These are phyloP conservation scores for Buddleja alternifolia DNA, from an alignment of 257 asterid genomes.

Conservation along the genomic window DNA sequence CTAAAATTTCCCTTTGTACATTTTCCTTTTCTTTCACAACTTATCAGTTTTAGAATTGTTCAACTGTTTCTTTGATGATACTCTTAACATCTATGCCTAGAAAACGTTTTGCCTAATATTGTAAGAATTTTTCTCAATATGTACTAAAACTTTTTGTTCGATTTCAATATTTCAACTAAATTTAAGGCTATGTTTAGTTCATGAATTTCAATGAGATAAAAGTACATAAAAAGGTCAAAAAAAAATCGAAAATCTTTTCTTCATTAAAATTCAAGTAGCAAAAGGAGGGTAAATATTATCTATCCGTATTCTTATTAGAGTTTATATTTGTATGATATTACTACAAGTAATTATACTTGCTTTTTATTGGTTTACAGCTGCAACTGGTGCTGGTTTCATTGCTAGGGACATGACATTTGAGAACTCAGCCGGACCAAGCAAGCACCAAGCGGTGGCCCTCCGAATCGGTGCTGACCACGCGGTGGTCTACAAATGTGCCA, in stretches of 20 bases:
- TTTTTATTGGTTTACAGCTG: slow-evolving; percentile 41
- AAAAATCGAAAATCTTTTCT: no score
- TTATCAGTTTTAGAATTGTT: no score
- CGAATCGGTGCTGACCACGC: slow-evolving; percentile 56
- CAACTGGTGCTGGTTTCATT: slow-evolving; percentile 59
- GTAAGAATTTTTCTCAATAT: background rate
- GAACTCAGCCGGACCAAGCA: slow-evolving; percentile 53
- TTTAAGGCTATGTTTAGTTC: no score
- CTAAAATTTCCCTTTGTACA: no score
- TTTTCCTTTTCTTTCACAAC: no score
- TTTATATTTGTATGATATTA: no score
- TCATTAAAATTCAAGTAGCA: no score
- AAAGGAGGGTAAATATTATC: no score
- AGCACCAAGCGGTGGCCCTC: slow-evolving; percentile 65
- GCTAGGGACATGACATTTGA: slow-evolving; percentile 58
- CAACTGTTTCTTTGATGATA: background rate
- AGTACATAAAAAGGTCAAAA: no score
- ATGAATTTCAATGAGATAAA: no score
- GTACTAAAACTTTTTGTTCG: slow-evolving; percentile 1
- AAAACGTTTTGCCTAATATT: background rate
- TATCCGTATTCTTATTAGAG: no score
- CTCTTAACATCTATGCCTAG: slow-evolving; percentile 30
- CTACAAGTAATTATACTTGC: background rate
- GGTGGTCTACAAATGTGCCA: slow-evolving; percentile 48
- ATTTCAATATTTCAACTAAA: no score